These are phyloP conservation scores for Hypoxylon sp. DNA, from an alignment of 2,329 filamentous ascomycete species.

Conservation along the genomic window DNA sequence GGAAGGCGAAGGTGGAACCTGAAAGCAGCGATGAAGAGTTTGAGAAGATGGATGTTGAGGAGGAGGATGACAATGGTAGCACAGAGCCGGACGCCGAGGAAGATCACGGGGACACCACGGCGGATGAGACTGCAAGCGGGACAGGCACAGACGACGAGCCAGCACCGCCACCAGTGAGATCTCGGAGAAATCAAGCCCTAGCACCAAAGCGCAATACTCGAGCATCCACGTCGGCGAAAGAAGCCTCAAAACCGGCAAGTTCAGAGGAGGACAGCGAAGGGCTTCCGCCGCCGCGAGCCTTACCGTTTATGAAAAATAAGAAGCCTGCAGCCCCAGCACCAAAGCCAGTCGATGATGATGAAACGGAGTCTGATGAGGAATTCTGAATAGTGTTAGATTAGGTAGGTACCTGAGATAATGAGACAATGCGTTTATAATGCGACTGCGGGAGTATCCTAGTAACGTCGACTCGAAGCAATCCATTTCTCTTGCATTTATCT, in stretches of 20 bases:
- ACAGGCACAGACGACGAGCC: conserved; percentile 55
- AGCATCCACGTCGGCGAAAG: conserved; percentile 26
- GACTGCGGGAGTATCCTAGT: conserved; percentile 1
- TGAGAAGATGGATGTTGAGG: conserved; percentile 66
- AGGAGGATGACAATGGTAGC: conserved; percentile 50
- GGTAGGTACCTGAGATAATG: conserved; percentile 16
- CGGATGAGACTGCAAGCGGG: conserved; percentile 60
- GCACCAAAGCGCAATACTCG: conserved; percentile 21
- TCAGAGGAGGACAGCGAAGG: conserved; percentile 44
- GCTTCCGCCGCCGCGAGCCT: conserved; percentile 49
- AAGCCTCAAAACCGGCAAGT: conserved; percentile 6
- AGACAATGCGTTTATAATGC: conserved; percentile 24
- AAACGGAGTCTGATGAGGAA: conserved; percentile 70
- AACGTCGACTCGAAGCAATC: background rate
- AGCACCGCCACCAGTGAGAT: conserved; percentile 36
- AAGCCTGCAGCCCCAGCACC: conserved; percentile 46
- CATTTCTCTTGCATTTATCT: background rate
- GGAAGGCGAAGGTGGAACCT: conserved; percentile 60
- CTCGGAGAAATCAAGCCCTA: conserved; percentile 25
- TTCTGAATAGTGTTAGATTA: conserved; percentile 54
- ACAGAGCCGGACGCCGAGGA: conserved; percentile 55
- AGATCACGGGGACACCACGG: conserved; percentile 56
- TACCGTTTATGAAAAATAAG: conserved; percentile 62
- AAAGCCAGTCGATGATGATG: conserved; percentile 55
- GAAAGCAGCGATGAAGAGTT: conserved; percentile 62